These are phyloP conservation scores for Hylodesmum podocarpum DNA, from an alignment of 306 rosid species.

Conservation along the genomic window DNA sequence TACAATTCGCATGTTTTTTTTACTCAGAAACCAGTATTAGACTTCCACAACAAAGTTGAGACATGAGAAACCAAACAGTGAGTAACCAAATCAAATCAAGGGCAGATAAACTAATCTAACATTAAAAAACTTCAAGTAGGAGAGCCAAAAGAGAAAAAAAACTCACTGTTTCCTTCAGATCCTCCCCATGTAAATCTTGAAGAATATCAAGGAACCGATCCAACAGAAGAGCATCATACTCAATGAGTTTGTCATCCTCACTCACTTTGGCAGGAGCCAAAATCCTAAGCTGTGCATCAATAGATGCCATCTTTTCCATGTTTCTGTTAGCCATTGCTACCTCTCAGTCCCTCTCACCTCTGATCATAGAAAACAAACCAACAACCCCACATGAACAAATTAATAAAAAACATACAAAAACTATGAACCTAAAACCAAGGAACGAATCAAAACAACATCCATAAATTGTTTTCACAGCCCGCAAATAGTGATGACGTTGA, in stretches of 20 bases:
- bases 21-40: background rate
- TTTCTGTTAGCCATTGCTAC: slow-evolving; percentile 64
- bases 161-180: slow-evolving; percentile 90
- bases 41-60: slow-evolving; percentile 14
- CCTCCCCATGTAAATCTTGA: slow-evolving; percentile 97
- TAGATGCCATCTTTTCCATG: slow-evolving; percentile 91
- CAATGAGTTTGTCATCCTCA: slow-evolving; percentile 91
- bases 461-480: slow-evolving; percentile 16
- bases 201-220: slow-evolving; percentile 99
- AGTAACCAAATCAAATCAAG: slow-evolving; percentile 6
- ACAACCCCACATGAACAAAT: slow-evolving; percentile 12
- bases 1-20: slow-evolving; percentile 21
- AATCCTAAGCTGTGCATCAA: slow-evolving; percentile 91
- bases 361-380: slow-evolving; percentile 23
- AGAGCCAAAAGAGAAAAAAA: background rate
- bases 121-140: background rate
- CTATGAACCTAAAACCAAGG: slow-evolving; percentile 33
- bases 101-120: slow-evolving; percentile 20
- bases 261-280: slow-evolving; percentile 87
- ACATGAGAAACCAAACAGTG: slow-evolving; percentile 1
- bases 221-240: slow-evolving; percentile 88
- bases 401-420: background rate
- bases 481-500: background rate
- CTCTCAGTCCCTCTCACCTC: slow-evolving; percentile 38
- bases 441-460: slow-evolving; percentile 33